Evolutionary conservation across 345 rosid species (phyloP).

Genomic region (Moricandia arvensis): DNA sequence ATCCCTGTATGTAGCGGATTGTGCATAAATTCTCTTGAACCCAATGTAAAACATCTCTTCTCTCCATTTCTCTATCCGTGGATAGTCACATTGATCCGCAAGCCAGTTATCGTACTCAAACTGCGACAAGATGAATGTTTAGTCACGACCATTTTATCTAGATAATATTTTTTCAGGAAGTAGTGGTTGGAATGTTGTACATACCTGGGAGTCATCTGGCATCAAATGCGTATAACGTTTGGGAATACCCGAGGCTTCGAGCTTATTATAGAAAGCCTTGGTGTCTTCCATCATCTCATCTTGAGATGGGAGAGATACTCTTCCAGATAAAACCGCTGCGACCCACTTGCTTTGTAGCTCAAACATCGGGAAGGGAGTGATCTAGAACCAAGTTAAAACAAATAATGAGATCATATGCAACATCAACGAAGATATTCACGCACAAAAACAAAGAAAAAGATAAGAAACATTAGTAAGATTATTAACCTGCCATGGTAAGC

Average conservation of each 20-base stretch:
- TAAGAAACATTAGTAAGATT: neutral
- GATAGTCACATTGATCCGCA: constrained; percentile 41
- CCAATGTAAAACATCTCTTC: constrained; percentile 41
- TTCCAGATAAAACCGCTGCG: constrained; percentile 32
- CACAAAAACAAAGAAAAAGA: neutral
- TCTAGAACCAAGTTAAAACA: constrained; percentile 22
- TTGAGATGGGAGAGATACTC: constrained; percentile 34
- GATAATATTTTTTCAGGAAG: constrained; percentile 3
- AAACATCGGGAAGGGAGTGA: constrained; percentile 41
- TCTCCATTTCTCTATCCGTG: constrained; percentile 60
- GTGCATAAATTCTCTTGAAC: constrained; percentile 19
- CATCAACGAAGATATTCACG: neutral
- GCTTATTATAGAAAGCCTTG: constrained; percentile 49
- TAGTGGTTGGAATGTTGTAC: neutral
- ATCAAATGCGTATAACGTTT: constrained; percentile 62
- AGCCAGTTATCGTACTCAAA: constrained; percentile 62
- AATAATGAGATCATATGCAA: neutral
- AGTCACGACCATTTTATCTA: neutral
- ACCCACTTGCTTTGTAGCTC: constrained; percentile 45
- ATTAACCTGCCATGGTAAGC: constrained; percentile 78
- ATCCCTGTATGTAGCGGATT: constrained; percentile 56
- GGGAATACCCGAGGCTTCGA: constrained; percentile 63
- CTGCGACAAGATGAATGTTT: constrained; percentile 27
- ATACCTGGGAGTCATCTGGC: constrained; percentile 39
- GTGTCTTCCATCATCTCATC: constrained; percentile 45